Base-by-base conservation (phyloP, 768 basidiomycete genomes). In the Suillus bovinus region DNA sequence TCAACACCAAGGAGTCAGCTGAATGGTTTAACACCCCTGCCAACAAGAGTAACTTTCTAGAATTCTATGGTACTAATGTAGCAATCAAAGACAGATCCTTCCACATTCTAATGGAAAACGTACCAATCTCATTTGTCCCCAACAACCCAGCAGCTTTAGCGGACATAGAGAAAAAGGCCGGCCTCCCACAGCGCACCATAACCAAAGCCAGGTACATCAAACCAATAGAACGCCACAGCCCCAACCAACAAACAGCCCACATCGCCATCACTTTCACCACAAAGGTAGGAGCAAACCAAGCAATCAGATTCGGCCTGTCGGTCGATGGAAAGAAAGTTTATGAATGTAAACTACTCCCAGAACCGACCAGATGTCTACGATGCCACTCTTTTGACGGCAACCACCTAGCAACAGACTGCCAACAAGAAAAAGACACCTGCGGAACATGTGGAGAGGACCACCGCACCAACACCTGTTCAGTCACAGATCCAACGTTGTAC, bases 191-290 rank as follows among this genome's bases (percentile, higher is more conserved):
- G 24, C 50, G 5, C n/a, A n/a, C n/a, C n/a, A 67, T 77, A 3
- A 41, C 24, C 0, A 27, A 33, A 5, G 70, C 67, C 0, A 59
- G 63, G 17, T 79, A 64, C 67, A 71, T 77, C 31, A 76, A 77
- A 42, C 65, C 70, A 61, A 1, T 61, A 42, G 59, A 1, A 61
- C 20, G 44, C 4, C 6, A 71, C 1, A 10, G 17, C 0, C 34
- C 36, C 9, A 52, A 46, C 0, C 78, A 77, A 56, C 55, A 47
- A 2, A 59, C 60, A 0, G 73, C 73, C 2, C 70, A 74, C 58
- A 49, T 68, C 0, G 67, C 75, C n/a, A 31, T 77, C 5, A 63
- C 59, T 0, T 67, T 77, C 61, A 42, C 9, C 16, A 5, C 42
- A 59, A 8, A 60, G n/a, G 44, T 69, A 20, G 49, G 61, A 13